Percentiles rank a stretch among this genome's conserved stretches.
These are phyloP conservation scores for Hortaea werneckii DNA, from an alignment of 2,329 filamentous ascomycete species.

Conservation along the genomic window DNA sequence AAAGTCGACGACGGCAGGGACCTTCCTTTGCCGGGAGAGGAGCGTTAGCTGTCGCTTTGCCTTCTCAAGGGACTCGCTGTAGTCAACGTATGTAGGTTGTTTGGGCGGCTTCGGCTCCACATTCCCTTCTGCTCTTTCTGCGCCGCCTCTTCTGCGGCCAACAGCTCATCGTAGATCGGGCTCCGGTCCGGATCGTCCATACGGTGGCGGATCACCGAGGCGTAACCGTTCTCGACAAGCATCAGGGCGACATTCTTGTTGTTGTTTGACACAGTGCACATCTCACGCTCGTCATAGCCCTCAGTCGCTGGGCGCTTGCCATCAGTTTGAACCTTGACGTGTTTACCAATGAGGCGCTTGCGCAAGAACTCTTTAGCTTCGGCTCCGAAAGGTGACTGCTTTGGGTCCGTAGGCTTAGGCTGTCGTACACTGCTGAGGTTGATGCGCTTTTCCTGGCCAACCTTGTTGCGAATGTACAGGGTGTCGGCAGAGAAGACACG, in stretches of 20 bases:
- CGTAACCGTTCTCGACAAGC: constrained; percentile 87
- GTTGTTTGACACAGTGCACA: constrained; percentile 74
- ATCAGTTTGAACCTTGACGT: constrained; percentile 79
- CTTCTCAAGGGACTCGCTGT: constrained; percentile 86
- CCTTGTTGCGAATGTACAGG: constrained; percentile 74
- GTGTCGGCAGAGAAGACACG: constrained; percentile 85
- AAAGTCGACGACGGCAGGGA: constrained; percentile 90
- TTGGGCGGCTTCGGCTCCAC: constrained; percentile 86
- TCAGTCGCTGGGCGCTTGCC: constrained; percentile 83
- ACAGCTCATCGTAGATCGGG: constrained; percentile 82
- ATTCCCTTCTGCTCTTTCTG: constrained; percentile 87
- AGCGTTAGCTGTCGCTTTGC: constrained; percentile 87
- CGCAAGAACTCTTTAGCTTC: constrained; percentile 95
- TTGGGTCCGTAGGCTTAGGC: constrained; percentile 77
- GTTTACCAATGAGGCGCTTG: constrained; percentile 91
- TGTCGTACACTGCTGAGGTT: constrained; percentile 88
- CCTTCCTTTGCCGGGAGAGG: constrained; percentile 80
- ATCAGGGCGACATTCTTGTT: constrained; percentile 77
- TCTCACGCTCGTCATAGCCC: constrained; percentile 87
- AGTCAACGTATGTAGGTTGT: constrained; percentile 72
- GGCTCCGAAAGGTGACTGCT: constrained; percentile 78
- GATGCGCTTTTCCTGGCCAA: constrained; percentile 77
- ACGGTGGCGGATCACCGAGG: constrained; percentile 86
- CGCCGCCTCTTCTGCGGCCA: constrained; percentile 68
- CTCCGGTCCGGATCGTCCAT: constrained; percentile 91